A percentile compares a stretch with the other conserved stretches of the same genome.
phyloP scores from a whole-genome alignment of 2,329 filamentous ascomycete species.

The Clonostachys byssicola region DNA sequence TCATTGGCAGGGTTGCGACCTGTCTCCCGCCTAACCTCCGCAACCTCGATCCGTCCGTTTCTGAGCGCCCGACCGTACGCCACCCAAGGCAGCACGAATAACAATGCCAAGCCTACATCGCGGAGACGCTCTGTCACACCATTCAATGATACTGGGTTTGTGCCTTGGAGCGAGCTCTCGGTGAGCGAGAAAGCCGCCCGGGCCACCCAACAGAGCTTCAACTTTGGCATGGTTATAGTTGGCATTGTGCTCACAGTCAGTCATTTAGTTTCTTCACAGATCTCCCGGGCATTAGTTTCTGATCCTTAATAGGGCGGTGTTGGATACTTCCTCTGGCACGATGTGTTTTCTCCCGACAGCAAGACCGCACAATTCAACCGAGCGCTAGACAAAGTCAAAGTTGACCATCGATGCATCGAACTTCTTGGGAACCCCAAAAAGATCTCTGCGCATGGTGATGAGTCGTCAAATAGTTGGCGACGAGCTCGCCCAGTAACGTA shows the following conservation, averaged over 20 bases:
- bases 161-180: constrained; percentile 77
- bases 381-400: constrained; percentile 74
- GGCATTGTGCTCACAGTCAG: constrained; percentile 74
- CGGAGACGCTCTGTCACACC: constrained; percentile 72
- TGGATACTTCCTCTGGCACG: constrained; percentile 71
- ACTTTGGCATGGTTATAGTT: constrained; percentile 72
- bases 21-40: constrained; percentile 16
- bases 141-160: constrained; percentile 78
- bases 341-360: constrained; percentile 81
- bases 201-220: constrained; percentile 87
- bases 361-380: constrained; percentile 87
- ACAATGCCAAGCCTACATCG: constrained; percentile 29
- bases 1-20: constrained; percentile 28
- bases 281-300: background rate
- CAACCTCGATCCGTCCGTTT: constrained; percentile 7
- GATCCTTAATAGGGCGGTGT: constrained; percentile 59
- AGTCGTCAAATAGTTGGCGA: constrained; percentile 78
- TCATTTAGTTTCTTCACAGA: background rate
- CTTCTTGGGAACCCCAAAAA: constrained; percentile 66
- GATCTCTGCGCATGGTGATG: constrained; percentile 78
- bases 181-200: constrained; percentile 74
- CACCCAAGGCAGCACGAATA: constrained; percentile 45
- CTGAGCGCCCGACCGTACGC: constrained; percentile 50
- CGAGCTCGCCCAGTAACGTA: constrained; percentile 59
- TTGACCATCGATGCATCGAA: constrained; percentile 65